phyloP scores from a whole-genome alignment of 2,329 filamentous ascomycete species.

The Herpotrichia juniperi region DNA sequence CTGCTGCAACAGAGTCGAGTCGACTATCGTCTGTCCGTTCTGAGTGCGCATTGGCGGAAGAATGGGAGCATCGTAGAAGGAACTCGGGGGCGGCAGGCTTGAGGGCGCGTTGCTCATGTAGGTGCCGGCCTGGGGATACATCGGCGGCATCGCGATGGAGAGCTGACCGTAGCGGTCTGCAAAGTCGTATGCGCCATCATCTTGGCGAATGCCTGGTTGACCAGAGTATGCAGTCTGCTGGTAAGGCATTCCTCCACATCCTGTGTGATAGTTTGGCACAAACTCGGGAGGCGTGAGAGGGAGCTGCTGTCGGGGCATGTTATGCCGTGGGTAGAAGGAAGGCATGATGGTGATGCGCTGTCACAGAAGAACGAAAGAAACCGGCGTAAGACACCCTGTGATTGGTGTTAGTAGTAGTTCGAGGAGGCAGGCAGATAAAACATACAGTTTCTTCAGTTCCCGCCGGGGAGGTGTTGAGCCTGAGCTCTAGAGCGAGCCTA shows the following conservation, averaged over 20 bases:
- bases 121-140: constrained; percentile 48
- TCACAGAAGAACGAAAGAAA: constrained; percentile 50
- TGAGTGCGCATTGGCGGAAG: constrained; percentile 55
- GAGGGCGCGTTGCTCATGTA: constrained; percentile 44
- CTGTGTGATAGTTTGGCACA: constrained; percentile 50
- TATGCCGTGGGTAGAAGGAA: constrained; percentile 56
- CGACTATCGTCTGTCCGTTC: constrained; percentile 44
- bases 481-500: constrained; percentile 41
- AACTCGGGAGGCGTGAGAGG: constrained; percentile 59
- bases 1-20: constrained; percentile 39
- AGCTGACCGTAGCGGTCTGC: constrained; percentile 54
- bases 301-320: constrained; percentile 49
- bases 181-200: constrained; percentile 55
- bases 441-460: constrained; percentile 49
- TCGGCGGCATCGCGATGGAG: constrained; percentile 45
- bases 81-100: constrained; percentile 43
- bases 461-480: constrained; percentile 40
- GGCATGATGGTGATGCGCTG: constrained; percentile 52
- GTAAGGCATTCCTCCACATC: constrained; percentile 54
- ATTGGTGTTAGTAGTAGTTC: constrained; percentile 19
- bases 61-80: constrained; percentile 53
- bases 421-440: constrained; percentile 12
- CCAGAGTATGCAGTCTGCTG: constrained; percentile 51
- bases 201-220: constrained; percentile 47
- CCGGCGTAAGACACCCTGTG: constrained; percentile 45